phyloP scores from a whole-genome alignment of 176 grass and related monocot genomes.

The Areca catechu region DNA sequence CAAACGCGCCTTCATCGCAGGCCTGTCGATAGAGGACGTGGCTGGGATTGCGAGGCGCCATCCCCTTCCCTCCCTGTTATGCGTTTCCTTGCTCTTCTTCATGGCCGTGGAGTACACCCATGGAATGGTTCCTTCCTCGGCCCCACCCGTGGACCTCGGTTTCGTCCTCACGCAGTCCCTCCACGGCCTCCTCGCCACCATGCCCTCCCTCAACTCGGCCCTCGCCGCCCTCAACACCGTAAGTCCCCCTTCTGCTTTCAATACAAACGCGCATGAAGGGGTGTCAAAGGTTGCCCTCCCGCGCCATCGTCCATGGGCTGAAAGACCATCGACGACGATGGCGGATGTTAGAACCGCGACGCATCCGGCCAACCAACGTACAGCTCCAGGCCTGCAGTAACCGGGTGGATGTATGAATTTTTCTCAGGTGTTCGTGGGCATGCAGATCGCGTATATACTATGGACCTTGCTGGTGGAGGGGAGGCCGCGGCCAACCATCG shows the following conservation, averaged over 20 bases:
- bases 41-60: slow-evolving; percentile 25
- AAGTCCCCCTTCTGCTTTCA: neutral
- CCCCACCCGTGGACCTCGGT: slow-evolving; percentile 68
- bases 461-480: slow-evolving; percentile 77
- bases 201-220: slow-evolving; percentile 58
- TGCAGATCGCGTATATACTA: slow-evolving; percentile 84
- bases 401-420: slow-evolving; percentile 5
- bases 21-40: slow-evolving; percentile 18
- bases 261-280: neutral
- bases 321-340: no score
- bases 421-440: slow-evolving; percentile 68
- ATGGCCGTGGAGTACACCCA: slow-evolving; percentile 95
- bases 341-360: no score
- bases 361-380: no score
- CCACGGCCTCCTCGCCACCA: slow-evolving; percentile 38
- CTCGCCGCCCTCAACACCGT: slow-evolving; percentile 94
- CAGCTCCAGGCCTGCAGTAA: slow-evolving; percentile 8
- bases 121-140: slow-evolving; percentile 47
- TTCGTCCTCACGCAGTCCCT: slow-evolving; percentile 45
- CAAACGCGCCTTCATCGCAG: neutral
- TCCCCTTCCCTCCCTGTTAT: slow-evolving; percentile 43
- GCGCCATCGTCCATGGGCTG: no score
- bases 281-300: neutral
- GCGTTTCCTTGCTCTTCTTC: slow-evolving; percentile 51
- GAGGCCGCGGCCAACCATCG: slow-evolving; percentile 53